Evolutionary conservation across 371 early-diverging fungal species (phyloP).

Genomic region (Lichtheimia ramosa): DNA sequence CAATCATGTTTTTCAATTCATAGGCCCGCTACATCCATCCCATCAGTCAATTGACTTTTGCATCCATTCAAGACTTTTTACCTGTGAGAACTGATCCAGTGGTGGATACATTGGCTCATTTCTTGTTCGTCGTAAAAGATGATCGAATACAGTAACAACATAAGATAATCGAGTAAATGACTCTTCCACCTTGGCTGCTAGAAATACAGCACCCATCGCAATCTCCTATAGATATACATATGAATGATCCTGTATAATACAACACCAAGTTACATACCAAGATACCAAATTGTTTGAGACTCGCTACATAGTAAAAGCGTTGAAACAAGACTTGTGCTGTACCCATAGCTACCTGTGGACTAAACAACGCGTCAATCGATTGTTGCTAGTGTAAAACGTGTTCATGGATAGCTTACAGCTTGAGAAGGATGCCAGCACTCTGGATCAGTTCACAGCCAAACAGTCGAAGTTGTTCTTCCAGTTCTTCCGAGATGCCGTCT

Average conservation of each 20-base stretch:
- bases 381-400: not conserved
- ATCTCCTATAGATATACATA: constrained; percentile 57
- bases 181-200: constrained; percentile 93
- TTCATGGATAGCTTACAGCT: constrained; percentile 58
- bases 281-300: constrained; percentile 69
- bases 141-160: constrained; percentile 78
- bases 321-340: constrained; percentile 95
- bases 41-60: not conserved
- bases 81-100: constrained; percentile 63
- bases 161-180: constrained; percentile 71
- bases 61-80: constrained; percentile 18
- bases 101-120: constrained; percentile 49
- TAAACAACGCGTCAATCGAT: constrained; percentile 23
- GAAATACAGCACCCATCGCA: constrained; percentile 82
- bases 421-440: constrained; percentile 80
- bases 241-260: too few relatives aligned
- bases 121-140: constrained; percentile 61
- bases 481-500: constrained; percentile 66
- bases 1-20: constrained; percentile 74
- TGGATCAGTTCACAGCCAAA: constrained; percentile 85
- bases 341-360: constrained; percentile 93
- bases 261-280: constrained; percentile 48
- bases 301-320: constrained; percentile 85
- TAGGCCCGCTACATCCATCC: constrained; percentile 56
- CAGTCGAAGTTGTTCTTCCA: constrained; percentile 74